Evolutionary conservation across 495 filamentous ascomycete genomes (phyloP), one percentile per base, ranked within the genome.

Genomic region (Penicillium salamii): DNA sequence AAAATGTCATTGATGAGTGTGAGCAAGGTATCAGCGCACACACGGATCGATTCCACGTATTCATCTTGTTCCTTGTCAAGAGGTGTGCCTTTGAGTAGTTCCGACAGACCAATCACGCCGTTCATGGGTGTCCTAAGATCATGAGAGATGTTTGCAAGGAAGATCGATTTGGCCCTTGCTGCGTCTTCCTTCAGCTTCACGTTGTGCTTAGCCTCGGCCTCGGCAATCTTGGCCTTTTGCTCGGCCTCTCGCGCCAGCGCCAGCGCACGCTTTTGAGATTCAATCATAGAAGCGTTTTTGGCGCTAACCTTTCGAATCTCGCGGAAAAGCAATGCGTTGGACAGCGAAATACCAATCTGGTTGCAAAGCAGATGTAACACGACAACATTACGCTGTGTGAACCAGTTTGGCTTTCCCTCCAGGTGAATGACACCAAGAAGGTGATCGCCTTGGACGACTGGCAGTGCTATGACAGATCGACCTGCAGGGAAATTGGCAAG

Each of bases 1-100:
- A 96, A 74, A 18, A 96, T 91, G 56, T 96, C 91, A 61, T 96
- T 96, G 74, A 96, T 96, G 46, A 96, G 86, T 1, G 87, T 91
- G n/a, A 96, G 77, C 7, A 96, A 72, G 7, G 92, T 86, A 61
- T 96, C 89, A 4, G 90, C 91, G 50, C 91, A 96, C 17, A 96
- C 85, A 3, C 89, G 78, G 55, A 96, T 95, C 7, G 88, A 91
- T 62, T 96, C 89, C n/a, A 90, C 88, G 74, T 91, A 93, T 66
- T 88, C 87, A 41, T 88, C 80, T 65, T 96, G 91, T 62, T 96
- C 90, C 46, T 78, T 81, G 49, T 85, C 85, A 45, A 96, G 75
- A 21, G 70, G 69, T 38, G 86, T 95, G 33, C 84, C 87, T 54
- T 91, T 87, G 15, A 96, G 75, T 13, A 96, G 72, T 60, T 96